These are phyloP conservation scores for Phaeosphaeriaceae sp. DNA, from an alignment of 2,329 filamentous ascomycete species.

Conservation along the genomic window DNA sequence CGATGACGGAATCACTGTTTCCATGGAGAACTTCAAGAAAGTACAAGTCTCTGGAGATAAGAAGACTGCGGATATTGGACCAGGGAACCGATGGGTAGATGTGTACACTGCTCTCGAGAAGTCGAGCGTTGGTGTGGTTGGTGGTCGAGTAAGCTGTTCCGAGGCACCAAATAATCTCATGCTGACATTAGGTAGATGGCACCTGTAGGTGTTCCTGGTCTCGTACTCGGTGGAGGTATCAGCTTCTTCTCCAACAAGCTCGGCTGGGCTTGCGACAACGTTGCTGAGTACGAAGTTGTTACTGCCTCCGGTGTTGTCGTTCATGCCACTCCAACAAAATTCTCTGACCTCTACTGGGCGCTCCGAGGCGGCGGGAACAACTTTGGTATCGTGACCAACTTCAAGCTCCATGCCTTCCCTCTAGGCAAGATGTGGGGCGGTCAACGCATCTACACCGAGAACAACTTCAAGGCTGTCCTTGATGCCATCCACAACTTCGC, in stretches of 20 bases:
- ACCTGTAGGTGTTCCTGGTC: conserved; percentile 41
- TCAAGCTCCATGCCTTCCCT: conserved; percentile 27
- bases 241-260: conserved; percentile 30
- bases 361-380: conserved; percentile 41
- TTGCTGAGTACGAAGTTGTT: conserved; percentile 39
- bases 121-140: conserved; percentile 36
- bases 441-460: conserved; percentile 9
- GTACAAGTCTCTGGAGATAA: conserved; percentile 34
- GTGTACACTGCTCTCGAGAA: conserved; percentile 41
- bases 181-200: conserved; percentile 21
- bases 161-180: not conserved
- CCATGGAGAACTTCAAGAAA: conserved; percentile 44
- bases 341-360: conserved; percentile 41
- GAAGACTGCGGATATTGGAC: conserved; percentile 34
- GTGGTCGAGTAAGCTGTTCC: conserved; percentile 37
- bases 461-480: conserved; percentile 19
- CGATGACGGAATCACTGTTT: conserved; percentile 53
- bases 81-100: conserved; percentile 45
- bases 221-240: conserved; percentile 38
- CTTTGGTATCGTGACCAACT: conserved; percentile 43
- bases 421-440: conserved; percentile 34
- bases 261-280: conserved; percentile 39
- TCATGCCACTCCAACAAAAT: conserved; percentile 20
- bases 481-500: conserved; percentile 20
- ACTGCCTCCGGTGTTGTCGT: conserved; percentile 36